Evolutionary conservation across 176 grass and related monocot species (phyloP).

Genomic region (Avena atlantica): DNA sequence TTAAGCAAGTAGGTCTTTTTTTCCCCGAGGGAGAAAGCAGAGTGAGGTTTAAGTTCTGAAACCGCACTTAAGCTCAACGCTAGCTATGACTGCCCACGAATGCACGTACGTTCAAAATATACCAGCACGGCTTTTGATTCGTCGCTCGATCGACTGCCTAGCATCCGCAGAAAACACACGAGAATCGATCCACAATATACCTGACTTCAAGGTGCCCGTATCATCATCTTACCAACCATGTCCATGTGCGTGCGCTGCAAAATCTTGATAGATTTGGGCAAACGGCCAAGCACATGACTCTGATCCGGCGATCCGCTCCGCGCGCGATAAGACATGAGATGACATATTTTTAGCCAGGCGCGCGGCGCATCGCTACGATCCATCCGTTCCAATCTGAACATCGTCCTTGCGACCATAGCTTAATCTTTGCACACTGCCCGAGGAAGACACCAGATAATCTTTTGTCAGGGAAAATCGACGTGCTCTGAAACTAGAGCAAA

Average conservation of each 20-base stretch:
- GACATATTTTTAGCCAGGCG: neutral
- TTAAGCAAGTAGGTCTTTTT: neutral
- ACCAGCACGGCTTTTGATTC: too few species aligned
- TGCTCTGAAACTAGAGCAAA: neutral
- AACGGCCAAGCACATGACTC: slow-evolving; percentile 19
- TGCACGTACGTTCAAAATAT: neutral
- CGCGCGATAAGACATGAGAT: slow-evolving; percentile 27
- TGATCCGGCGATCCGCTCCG: neutral
- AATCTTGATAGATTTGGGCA: slow-evolving; percentile 24
- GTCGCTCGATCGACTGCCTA: too few species aligned
- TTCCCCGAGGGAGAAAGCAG: too few species aligned
- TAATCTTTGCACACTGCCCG: neutral
- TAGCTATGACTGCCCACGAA: neutral
- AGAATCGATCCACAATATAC: neutral
- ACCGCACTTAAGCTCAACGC: too few species aligned
- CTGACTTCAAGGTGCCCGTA: neutral
- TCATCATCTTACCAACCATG: slow-evolving; percentile 29
- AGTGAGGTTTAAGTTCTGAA: too few species aligned
- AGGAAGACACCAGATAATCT: neutral
- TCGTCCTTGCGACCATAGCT: neutral
- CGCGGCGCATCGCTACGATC: neutral
- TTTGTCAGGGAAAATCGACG: neutral
- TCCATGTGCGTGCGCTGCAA: slow-evolving; percentile 2
- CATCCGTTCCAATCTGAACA: neutral
- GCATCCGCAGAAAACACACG: neutral